phyloP scores from a whole-genome alignment of 2,329 filamentous ascomycete species.

The Curvularia sp. region DNA sequence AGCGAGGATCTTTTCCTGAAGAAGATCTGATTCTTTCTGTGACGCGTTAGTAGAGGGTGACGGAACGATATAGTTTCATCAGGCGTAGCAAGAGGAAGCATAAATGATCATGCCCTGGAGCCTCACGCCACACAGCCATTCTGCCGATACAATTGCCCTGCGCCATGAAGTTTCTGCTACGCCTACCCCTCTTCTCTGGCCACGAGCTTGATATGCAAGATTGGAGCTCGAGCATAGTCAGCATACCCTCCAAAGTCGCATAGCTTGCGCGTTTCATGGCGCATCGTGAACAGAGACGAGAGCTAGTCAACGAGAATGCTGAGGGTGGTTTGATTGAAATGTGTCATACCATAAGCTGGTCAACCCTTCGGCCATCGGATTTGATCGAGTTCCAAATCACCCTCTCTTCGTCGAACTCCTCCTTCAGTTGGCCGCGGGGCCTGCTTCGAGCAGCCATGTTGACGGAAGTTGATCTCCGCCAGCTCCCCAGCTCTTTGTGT shows the following conservation, averaged over 20 bases:
- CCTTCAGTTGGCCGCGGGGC: conserved; percentile 55
- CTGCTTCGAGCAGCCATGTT: conserved; percentile 58
- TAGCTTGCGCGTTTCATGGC: conserved; percentile 7
- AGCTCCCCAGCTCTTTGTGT: conserved; percentile 19
- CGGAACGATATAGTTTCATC: neutral
- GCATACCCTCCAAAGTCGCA: conserved; percentile 1
- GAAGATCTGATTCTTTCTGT: conserved; percentile 42
- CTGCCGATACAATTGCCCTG: neutral
- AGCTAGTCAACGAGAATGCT: neutral
- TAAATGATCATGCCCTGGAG: neutral
- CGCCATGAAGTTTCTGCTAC: no score
- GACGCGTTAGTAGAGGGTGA: conserved; percentile 11
- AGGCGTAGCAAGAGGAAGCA: neutral
- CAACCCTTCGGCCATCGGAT: conserved; percentile 55
- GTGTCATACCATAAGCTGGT: conserved; percentile 56
- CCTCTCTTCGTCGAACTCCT: conserved; percentile 60
- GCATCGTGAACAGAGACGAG: conserved; percentile 5
- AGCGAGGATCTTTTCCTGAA: conserved; percentile 44
- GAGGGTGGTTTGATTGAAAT: neutral
- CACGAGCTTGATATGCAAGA: neutral
- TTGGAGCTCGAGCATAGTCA: neutral
- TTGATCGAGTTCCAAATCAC: conserved; percentile 59
- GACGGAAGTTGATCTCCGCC: conserved; percentile 17
- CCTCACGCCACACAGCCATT: neutral
- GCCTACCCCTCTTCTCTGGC: neutral